Evolutionary conservation across 2,329 filamentous ascomycete species (phyloP), one percentile per base, ranked within the genome.

Genomic region (Cadophora luteo-olivacea): DNA sequence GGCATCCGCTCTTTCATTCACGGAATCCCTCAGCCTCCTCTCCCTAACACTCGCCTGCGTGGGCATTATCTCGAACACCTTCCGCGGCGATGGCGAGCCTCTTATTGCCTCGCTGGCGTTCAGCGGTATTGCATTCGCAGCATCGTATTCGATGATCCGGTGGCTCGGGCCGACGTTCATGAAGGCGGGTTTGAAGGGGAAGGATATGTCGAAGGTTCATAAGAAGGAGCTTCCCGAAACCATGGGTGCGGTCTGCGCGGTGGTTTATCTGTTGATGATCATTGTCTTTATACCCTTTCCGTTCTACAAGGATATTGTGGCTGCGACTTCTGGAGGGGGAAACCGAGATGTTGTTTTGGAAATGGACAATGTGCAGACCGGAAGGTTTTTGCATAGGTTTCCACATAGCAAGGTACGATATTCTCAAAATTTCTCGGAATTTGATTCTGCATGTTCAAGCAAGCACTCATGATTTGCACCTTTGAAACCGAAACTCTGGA

Each of bases 261-360:
- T 96, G 73, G 94, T 98, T 32, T 98, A 98, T 81, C 86, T 99
- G 54, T 85, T 99, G 72, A 87, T 90, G 61, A 86, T 98, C 73
- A 97, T 98, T 73, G 83, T 93, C 71, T 99, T 99, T 79, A 94
- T 98, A 68, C 96, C 96, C 0, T 97, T 97, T 80, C 92, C 94
- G 0, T 98, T 99, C 80, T 98, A 97, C 84, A 97, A 97, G 81
- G 95, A 98, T 79, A 97, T 99, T 73, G 94, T 97, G 32, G 92
- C 93, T 19, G 94, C 94, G 49, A 98, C 96, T 24, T 97, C 93
- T 73, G 96, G 94, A 71, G 94, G 94, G 72, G 94, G 94, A 61
- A 97, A 97, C 80, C 86, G 92, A 72, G 95, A 97, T 81, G 89
- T 96, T 6, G 91, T 97, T 14, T 81, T 93, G 75, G 75, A 77